phyloP scores from a whole-genome alignment of 2,329 filamentous ascomycete species.

The Venturia carpophila region DNA sequence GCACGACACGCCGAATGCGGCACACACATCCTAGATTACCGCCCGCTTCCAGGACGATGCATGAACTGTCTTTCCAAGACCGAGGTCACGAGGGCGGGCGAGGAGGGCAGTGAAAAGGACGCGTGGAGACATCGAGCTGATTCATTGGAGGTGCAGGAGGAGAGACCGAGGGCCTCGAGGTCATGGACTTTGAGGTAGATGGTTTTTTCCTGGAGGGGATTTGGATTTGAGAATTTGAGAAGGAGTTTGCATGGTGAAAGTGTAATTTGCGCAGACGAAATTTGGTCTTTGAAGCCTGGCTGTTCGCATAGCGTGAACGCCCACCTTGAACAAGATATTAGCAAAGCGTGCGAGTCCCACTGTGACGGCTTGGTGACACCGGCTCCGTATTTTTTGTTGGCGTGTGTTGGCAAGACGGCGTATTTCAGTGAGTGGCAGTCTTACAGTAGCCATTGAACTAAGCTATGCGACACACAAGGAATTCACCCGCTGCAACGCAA shows the following conservation, averaged over 20 bases:
- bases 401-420: too few relatives aligned
- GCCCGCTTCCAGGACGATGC: neutral
- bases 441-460: too few relatives aligned
- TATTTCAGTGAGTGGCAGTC: too few relatives aligned
- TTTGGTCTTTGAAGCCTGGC: too few relatives aligned
- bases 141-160: conserved; percentile 3
- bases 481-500: too few relatives aligned
- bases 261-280: too few relatives aligned
- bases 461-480: too few relatives aligned
- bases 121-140: neutral
- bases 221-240: neutral
- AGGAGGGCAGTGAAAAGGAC: neutral
- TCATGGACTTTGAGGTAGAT: neutral
- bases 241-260: neutral
- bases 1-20: neutral
- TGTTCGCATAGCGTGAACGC: too few relatives aligned
- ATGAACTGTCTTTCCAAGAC: neutral
- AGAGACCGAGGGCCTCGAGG: neutral
- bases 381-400: too few relatives aligned
- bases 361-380: too few relatives aligned
- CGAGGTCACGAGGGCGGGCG: neutral
- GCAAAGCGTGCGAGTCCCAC: too few relatives aligned
- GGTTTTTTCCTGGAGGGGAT: neutral
- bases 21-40: neutral
- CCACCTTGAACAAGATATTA: too few relatives aligned